Conservation (phyloP, 192 early-diverging fungal genomes). For the Linnemannia hyalina region DNA sequence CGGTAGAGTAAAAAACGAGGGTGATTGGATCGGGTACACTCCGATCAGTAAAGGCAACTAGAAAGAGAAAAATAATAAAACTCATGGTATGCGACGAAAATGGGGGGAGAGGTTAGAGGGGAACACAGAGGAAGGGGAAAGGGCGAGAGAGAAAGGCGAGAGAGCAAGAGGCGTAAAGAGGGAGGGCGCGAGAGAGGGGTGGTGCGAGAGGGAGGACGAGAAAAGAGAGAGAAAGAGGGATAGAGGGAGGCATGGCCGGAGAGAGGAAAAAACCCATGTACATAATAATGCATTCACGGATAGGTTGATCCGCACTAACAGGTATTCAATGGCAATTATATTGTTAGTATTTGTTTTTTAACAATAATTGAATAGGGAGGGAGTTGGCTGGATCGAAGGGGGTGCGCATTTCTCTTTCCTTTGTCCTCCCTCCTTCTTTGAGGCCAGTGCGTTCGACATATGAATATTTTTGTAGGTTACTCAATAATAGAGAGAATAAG, state of each 20-base stretch:
- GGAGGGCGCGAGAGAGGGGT: not conserved
- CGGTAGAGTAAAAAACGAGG: not conserved
- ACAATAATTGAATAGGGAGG: not conserved
- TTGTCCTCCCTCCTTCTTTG: not conserved
- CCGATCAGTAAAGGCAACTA: not conserved
- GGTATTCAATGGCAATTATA: not conserved
- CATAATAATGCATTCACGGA: no score
- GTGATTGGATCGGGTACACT: constrained; percentile 5
- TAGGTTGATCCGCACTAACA: no score
- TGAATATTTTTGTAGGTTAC: not conserved
- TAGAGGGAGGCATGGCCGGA: no score
- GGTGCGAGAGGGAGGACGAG: not conserved
- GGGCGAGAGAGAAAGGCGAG: not conserved
- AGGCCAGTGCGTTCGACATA: not conserved
- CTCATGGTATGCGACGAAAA: not conserved
- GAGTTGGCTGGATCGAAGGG: not conserved
- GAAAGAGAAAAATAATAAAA: not conserved
- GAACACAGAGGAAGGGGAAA: not conserved
- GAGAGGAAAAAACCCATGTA: no score
- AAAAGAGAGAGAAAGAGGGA: not conserved
- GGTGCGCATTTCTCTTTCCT: not conserved
- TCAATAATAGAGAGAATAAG: not conserved
- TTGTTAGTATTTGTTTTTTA: no score
- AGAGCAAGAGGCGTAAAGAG: not conserved
- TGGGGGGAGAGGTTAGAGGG: not conserved